These are phyloP conservation scores for Hypoxylon sp. DNA, from an alignment of 2,329 filamentous ascomycete species.

Conservation along the genomic window DNA sequence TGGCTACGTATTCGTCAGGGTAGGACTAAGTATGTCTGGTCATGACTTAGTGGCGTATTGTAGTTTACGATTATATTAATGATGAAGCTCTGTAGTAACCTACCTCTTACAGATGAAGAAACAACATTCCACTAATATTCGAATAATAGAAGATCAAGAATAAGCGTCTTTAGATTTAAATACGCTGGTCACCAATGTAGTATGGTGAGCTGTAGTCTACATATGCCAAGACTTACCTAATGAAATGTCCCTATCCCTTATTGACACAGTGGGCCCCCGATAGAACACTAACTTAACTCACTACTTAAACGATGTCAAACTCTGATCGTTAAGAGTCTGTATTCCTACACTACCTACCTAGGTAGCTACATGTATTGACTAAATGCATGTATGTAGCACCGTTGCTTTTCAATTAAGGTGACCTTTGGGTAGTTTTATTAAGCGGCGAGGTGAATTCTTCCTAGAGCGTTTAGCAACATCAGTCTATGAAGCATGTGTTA, in stretches of 20 bases:
- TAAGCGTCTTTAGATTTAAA: no score
- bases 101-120: no score
- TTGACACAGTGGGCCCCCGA: background rate
- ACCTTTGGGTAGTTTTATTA: background rate
- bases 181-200: no score
- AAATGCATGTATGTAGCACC: background rate
- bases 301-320: background rate
- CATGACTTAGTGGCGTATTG: background rate
- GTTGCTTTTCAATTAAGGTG: background rate
- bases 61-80: background rate
- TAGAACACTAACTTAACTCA: background rate
- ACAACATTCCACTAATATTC: no score
- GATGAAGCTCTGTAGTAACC: no score
- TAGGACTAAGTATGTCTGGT: background rate
- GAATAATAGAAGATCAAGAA: no score
- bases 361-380: no score
- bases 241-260: background rate
- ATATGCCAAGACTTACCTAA: background rate
- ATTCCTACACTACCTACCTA: background rate
- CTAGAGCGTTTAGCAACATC: background rate
- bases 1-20: background rate
- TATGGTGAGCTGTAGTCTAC: background rate
- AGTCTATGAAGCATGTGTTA: no score
- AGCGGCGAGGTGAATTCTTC: background rate
- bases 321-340: background rate